Base-by-base conservation (phyloP, 2,329 filamentous ascomycete genomes). In the Macrophomina phaseolina region DNA sequence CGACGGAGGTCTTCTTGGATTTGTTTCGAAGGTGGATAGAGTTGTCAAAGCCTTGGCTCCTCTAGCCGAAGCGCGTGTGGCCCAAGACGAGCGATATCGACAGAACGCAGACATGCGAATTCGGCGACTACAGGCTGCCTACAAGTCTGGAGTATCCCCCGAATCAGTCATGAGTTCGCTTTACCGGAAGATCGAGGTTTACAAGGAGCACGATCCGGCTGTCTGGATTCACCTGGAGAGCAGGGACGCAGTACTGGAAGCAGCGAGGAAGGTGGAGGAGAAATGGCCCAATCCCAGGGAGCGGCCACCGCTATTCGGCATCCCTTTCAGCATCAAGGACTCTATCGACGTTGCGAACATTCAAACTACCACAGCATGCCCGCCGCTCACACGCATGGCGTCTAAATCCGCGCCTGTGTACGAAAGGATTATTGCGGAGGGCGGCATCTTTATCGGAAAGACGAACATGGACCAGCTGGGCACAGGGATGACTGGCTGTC, bases 401-500 rank as follows among this genome's bases (percentile, higher is more conserved):
- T 72, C 73, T 4, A 71, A 72, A 5, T 85, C 87, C 69, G 84
- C 85, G 0, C 79, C 82, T 0, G 80, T 85, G 0, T 84, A 89
- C 6, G 73, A 77, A 1, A 84, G 81, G 4, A 73, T 88, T 11
- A 80, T 81, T 14, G 71, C 75, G 2, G 83, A 84, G 5, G 86
- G 86, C 2, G 86, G 84, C 1, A 78, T 89, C 5, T 84, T 89
- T 56, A 78, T 89, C 3, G 87, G 85, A 40, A 89, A 89, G 72
- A 81, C 83, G 0, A 89, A 88, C 68, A 80, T 89, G 64, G 87
- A 90, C 71, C 87, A 89, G 73, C 80, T 89, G 4, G 87, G 87
- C 2, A 89, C 87, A 0, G 87, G 87, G 0, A 79, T 89, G 2
- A 85, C 83, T 12, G 87, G 87, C 16, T 86, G 84, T 55, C 82